These are phyloP conservation scores for Agastache rugosa DNA, from an alignment of 257 asterid species.

Conservation along the genomic window DNA sequence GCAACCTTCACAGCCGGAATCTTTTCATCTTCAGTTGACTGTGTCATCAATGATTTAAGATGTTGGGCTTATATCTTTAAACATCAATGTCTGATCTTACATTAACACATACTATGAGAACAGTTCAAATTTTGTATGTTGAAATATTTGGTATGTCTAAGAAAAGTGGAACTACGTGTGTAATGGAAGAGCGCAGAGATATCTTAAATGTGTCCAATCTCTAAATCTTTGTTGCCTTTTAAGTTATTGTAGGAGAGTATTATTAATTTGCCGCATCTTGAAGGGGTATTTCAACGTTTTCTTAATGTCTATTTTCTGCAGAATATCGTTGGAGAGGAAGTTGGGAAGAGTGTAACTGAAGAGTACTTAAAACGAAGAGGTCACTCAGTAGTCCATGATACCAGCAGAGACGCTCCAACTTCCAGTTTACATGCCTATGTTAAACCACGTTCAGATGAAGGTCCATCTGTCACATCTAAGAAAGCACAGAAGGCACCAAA, in stretches of 20 bases:
- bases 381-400: conserved; percentile 43
- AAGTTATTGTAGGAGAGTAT: conserved; percentile 2
- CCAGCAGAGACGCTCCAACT: conserved; percentile 47
- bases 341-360: conserved; percentile 65
- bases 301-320: conserved; percentile 35
- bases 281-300: conserved; percentile 19
- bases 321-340: conserved; percentile 92
- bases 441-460: conserved; percentile 70
- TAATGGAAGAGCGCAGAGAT: neutral
- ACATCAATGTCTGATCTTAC: neutral
- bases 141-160: neutral
- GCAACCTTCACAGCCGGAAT: neutral
- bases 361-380: conserved; percentile 90
- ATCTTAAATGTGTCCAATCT: neutral
- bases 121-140: neutral
- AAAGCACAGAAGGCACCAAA: conserved; percentile 68
- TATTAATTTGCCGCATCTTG: conserved; percentile 10
- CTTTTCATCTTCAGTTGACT: neutral
- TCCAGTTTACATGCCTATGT: conserved; percentile 76
- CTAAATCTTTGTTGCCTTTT: neutral
- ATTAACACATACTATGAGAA: neutral
- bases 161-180: neutral
- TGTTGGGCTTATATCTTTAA: conserved; percentile 9
- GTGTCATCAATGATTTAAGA: neutral
- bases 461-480: conserved; percentile 44